A percentile compares a stretch with the other conserved stretches of the same genome.
Evolutionary conservation across 257 asterid genomes (phyloP).

Genomic region (Solanum medicagineum): DNA sequence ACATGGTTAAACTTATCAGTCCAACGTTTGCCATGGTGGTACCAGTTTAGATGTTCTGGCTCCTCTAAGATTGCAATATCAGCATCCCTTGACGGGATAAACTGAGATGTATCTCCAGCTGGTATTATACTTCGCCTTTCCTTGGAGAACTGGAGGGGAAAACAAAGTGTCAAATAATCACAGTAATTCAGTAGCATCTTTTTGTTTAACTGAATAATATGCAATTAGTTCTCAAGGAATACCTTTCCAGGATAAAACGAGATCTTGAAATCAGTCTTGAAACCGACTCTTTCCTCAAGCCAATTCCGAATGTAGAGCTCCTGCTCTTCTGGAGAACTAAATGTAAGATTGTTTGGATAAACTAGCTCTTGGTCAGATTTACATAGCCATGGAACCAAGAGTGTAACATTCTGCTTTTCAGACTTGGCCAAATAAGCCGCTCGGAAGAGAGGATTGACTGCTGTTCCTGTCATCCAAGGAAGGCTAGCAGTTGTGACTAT

Average conservation of each 20-base stretch:
- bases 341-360: conserved; percentile 75
- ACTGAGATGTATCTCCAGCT: conserved; percentile 91
- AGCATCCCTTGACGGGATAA: conserved; percentile 87
- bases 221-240: not conserved
- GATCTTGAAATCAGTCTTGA: conserved; percentile 79
- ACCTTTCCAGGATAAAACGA: conserved; percentile 99
- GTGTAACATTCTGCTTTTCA: conserved; percentile 73
- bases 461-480: conserved; percentile 99
- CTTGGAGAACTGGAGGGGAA: conserved; percentile 54
- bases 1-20: conserved; percentile 98
- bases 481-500: conserved; percentile 98
- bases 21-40: conserved; percentile 99
- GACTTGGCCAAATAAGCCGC: conserved; percentile 94
- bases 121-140: conserved; percentile 89
- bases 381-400: conserved; percentile 98
- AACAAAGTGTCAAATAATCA: not conserved
- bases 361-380: conserved; percentile 93
- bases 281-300: conserved; percentile 98
- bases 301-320: conserved; percentile 77
- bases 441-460: conserved; percentile 93
- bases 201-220: not conserved
- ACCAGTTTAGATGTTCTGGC: conserved; percentile 98
- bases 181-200: not conserved
- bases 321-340: conserved; percentile 91
- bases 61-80: conserved; percentile 98